These are phyloP conservation scores for Ascochyta fabae DNA, from an alignment of 2,329 filamentous ascomycete genomes.

Conservation along the genomic window DNA sequence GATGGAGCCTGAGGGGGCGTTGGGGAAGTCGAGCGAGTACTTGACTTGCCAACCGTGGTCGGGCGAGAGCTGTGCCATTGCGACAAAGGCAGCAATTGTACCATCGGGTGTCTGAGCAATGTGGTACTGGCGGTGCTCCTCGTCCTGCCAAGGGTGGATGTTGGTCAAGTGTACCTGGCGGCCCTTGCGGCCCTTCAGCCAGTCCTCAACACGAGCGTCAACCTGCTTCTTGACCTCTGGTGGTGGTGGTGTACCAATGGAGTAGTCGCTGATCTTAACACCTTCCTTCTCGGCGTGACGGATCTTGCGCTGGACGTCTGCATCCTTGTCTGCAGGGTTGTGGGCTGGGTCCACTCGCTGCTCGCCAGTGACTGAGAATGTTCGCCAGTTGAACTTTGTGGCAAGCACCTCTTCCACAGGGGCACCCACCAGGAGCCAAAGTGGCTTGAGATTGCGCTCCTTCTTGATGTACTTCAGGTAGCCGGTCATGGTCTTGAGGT, in stretches of 20 bases:
- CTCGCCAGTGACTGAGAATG: slow-evolving; percentile 85
- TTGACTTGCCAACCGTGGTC: slow-evolving; percentile 92
- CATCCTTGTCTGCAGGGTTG: slow-evolving; percentile 70
- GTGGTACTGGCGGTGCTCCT: slow-evolving; percentile 83
- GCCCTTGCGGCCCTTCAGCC: slow-evolving; percentile 81
- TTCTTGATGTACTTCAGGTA: slow-evolving; percentile 79
- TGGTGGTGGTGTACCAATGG: slow-evolving; percentile 66
- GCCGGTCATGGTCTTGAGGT: slow-evolving; percentile 71
- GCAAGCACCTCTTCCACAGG: slow-evolving; percentile 81
- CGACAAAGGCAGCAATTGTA: slow-evolving; percentile 76
- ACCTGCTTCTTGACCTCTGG: slow-evolving; percentile 72
- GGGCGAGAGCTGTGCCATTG: slow-evolving; percentile 80
- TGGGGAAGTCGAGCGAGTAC: slow-evolving; percentile 93
- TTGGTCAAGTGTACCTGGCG: slow-evolving; percentile 89
- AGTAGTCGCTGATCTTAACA: slow-evolving; percentile 77
- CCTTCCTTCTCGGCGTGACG: slow-evolving; percentile 82
- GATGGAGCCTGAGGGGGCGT: slow-evolving; percentile 83
- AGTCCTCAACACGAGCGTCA: slow-evolving; percentile 76
- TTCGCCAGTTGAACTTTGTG: slow-evolving; percentile 82
- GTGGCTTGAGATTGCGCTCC: slow-evolving; percentile 74
- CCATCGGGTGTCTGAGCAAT: slow-evolving; percentile 77
- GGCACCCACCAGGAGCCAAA: slow-evolving; percentile 89
- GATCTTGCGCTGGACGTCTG: slow-evolving; percentile 74
- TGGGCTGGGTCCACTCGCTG: slow-evolving; percentile 80
- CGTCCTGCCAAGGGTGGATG: slow-evolving; percentile 86